Evolutionary conservation across 139 green algal genomes (phyloP), one percentile per base, ranked within the genome.

Genomic region (Deuterostichococcus epilithicus): DNA sequence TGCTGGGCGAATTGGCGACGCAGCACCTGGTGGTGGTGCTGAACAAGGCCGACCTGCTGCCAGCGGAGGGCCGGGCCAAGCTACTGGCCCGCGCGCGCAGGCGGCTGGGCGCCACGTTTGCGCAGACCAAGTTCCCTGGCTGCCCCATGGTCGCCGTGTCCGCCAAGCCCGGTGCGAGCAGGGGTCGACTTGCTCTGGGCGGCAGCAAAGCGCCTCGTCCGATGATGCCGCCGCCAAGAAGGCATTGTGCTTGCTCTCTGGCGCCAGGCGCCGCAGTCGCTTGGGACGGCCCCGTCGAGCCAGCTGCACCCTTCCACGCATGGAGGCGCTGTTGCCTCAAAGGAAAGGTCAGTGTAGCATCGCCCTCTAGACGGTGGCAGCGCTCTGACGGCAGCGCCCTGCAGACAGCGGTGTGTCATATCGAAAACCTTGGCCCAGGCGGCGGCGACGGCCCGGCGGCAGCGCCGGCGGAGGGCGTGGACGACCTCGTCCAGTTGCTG

Each of bases 11-110:
- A 82, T 83, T 98, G 3, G 86, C 90, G 23, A 91, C 89, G 5
- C 78, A 88, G 15, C 79, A 87, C 60, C 79, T 98, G 82, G 72
- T 98, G 47, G 94, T 99, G 1, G 92, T 88, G 0, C 86, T 98
- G 8, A 98, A 98, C 89, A 98, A 98, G 42, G 83, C 85, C 68
- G 91, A 94, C 78, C 71, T 92, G 37, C 76, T 97, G 52, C 86
- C 88, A 10, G 75, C 79, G 33, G 85, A 90, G 32, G 84, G 84
- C 32, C 80, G 90, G n/a, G 47, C 88, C 4, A 91, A 87, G 76
- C 77, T 88, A 34, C 68, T 94, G n/a, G 65, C 75, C 35, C 91
- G 88, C 42, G 83, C 86, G 0, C 80, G 78, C 33, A 91, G 88
- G 81, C 70, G 84, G 25, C 79, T 95, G 33, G 71, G 58, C 0